phyloP scores from a whole-genome alignment of 441 rosid species.

The Croton setiger region DNA sequence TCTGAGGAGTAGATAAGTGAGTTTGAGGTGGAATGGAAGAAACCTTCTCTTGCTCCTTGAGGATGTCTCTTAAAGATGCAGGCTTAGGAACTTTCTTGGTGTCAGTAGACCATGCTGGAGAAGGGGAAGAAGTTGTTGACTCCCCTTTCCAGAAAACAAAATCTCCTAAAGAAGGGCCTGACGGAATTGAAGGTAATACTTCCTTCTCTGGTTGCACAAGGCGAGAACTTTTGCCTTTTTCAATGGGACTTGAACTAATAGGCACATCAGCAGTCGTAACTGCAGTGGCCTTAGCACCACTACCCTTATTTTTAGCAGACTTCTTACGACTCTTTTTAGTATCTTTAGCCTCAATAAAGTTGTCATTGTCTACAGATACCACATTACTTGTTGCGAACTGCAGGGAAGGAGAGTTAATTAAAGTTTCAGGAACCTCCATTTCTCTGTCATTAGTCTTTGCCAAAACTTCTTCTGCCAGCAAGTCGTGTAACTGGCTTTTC shows the following conservation, averaged over 20 bases:
- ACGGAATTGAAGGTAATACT: conserved; percentile 68
- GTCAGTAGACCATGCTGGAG: conserved; percentile 87
- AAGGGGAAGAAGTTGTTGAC: conserved; percentile 44
- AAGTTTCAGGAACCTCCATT: conserved; percentile 38
- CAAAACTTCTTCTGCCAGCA: conserved; percentile 60
- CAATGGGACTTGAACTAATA: conserved; percentile 57
- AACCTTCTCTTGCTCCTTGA: conserved; percentile 77
- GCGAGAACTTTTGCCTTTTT: conserved; percentile 69
- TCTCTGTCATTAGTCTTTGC: conserved; percentile 53
- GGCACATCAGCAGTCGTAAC: conserved; percentile 43
- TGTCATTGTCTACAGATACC: conserved; percentile 54
- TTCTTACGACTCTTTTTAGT: conserved; percentile 87
- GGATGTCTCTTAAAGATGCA: conserved; percentile 85
- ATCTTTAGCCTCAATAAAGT: conserved; percentile 90
- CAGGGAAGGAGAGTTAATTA: conserved; percentile 27
- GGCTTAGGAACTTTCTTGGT: conserved; percentile 62
- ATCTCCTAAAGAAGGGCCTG: conserved; percentile 96
- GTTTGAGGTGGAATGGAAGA: conserved; percentile 44
- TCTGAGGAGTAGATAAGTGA: conserved; percentile 51
- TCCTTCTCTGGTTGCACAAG: conserved; percentile 62
- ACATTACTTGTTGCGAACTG: conserved; percentile 29
- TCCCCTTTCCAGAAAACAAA: conserved; percentile 92
- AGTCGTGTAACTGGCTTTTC: conserved; percentile 73
- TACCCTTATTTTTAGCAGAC: conserved; percentile 74
- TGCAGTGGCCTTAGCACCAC: conserved; percentile 50